phyloP scores from a whole-genome alignment of 495 filamentous ascomycete species.

The Aspergillus bertholletiae region DNA sequence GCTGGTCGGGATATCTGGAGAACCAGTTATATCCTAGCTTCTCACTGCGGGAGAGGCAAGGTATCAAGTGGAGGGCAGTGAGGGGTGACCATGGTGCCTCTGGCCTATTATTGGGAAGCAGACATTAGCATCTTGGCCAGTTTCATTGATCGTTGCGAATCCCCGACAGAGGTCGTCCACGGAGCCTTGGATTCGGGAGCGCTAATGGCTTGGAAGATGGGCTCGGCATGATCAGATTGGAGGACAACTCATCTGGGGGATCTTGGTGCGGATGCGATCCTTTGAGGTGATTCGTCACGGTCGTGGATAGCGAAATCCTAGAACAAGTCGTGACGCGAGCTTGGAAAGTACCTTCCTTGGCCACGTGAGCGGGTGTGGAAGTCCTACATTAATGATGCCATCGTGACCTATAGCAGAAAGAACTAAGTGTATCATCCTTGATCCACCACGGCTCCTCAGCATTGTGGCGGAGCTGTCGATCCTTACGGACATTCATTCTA shows the following conservation, averaged over 20 bases:
- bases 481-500: too few relatives aligned
- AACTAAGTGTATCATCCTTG: too few relatives aligned
- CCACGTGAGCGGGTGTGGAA: background rate
- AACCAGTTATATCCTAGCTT: background rate
- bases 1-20: background rate
- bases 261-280: background rate
- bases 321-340: too few relatives aligned
- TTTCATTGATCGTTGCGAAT: slow-evolving; percentile 8
- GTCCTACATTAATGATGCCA: too few relatives aligned
- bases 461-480: too few relatives aligned
- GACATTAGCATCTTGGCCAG: slow-evolving; percentile 16
- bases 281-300: background rate
- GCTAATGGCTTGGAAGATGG: slow-evolving; percentile 13
- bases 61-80: background rate
- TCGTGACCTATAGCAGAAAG: too few relatives aligned
- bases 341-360: background rate
- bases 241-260: background rate
- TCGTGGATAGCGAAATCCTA: background rate
- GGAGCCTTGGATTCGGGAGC: background rate
- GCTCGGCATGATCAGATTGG: slow-evolving; percentile 8
- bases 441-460: too few relatives aligned
- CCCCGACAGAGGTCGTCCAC: background rate
- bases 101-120: slow-evolving; percentile 3
- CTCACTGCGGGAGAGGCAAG: background rate
- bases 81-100: background rate